A percentile compares a stretch with the other conserved stretches of the same genome.
phyloP scores from a whole-genome alignment of 345 rosid genomes.

The Eucalyptus lansdowneana region DNA sequence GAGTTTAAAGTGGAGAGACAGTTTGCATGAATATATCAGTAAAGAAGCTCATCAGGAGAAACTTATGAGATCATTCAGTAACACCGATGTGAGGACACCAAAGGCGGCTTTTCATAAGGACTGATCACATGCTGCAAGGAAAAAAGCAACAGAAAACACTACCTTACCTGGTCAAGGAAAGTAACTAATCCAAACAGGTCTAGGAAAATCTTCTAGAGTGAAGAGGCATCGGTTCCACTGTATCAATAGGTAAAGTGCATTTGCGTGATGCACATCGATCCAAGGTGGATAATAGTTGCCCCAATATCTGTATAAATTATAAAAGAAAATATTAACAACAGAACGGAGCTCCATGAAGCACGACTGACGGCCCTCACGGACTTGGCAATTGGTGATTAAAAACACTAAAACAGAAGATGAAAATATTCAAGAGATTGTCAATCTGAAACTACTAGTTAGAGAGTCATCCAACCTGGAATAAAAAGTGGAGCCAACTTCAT shows the following conservation, averaged over 20 bases:
- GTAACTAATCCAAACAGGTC: slow-evolving; percentile 67
- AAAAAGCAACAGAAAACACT: background rate
- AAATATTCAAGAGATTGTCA: background rate
- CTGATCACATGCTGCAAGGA: background rate
- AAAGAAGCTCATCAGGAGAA: background rate
- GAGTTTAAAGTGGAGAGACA: background rate
- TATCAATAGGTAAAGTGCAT: slow-evolving; percentile 81
- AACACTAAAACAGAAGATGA: background rate
- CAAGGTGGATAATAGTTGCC: slow-evolving; percentile 64
- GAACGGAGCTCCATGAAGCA: background rate
- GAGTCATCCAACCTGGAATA: background rate
- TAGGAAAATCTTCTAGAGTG: slow-evolving; percentile 89
- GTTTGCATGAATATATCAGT: background rate
- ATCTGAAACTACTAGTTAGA: too few species aligned
- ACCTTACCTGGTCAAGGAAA: slow-evolving; percentile 71
- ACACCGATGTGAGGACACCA: background rate
- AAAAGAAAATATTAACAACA: background rate
- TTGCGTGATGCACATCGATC: slow-evolving; percentile 97
- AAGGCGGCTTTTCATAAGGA: background rate
- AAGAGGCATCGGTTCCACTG: slow-evolving; percentile 84
- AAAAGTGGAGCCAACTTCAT: background rate
- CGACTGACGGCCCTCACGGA: background rate
- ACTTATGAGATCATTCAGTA: background rate
- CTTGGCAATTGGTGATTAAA: background rate
- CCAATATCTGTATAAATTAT: slow-evolving; percentile 45